Percentiles rank a stretch among this genome's conserved stretches.
Conservation (phyloP, 257 asterid genomes). For the Solanum arcanum region DNA sequence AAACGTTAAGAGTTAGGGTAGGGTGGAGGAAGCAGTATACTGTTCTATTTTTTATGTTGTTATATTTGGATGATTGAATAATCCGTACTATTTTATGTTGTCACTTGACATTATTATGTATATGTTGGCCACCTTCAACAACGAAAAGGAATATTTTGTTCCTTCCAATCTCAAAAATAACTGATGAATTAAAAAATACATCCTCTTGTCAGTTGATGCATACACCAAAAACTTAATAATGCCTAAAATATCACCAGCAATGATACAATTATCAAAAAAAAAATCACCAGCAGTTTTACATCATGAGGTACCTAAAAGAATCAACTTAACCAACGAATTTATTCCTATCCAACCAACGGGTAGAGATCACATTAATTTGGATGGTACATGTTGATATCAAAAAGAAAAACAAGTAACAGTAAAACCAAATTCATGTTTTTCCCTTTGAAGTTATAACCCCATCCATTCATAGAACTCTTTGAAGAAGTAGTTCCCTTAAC, state of each 20-base stretch:
- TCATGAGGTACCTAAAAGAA: not conserved
- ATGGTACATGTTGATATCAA: not conserved
- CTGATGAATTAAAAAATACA: not conserved
- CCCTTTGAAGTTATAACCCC: not conserved
- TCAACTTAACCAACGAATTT: not conserved
- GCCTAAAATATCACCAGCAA: not conserved
- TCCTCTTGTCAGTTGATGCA: not conserved
- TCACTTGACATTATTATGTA: not conserved
- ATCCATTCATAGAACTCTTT: not conserved
- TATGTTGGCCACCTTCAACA: not conserved
- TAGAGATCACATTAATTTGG: not conserved
- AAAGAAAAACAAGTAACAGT: not conserved
- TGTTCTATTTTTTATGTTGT: not conserved
- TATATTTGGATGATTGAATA: not conserved
- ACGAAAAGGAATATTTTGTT: not conserved
- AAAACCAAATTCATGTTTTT: not conserved
- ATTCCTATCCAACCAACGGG: not conserved
- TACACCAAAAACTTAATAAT: not conserved
- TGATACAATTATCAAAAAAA: not conserved
- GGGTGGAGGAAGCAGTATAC: not conserved
- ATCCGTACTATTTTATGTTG: not conserved
- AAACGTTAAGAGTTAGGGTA: not conserved
- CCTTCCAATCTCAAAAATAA: not conserved
- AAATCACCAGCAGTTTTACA: not conserved
- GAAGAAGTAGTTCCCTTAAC: not conserved